Evolutionary conservation across 495 filamentous ascomycete genomes (phyloP).

Genomic region (Penicillium soppii): DNA sequence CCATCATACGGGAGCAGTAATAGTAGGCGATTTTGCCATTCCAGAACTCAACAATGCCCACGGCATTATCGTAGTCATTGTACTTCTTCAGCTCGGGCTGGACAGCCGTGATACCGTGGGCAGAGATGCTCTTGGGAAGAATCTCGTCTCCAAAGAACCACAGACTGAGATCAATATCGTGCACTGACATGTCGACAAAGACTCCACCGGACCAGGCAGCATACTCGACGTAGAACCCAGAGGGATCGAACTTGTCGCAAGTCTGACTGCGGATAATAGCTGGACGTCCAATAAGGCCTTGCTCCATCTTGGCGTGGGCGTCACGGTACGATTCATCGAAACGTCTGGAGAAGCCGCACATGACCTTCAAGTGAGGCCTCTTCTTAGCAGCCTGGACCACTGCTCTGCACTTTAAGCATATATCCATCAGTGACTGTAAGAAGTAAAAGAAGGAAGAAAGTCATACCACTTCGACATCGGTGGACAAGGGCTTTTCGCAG

Average conservation of each 20-base stretch:
- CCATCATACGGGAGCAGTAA: conserved; percentile 59
- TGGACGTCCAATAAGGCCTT: conserved; percentile 49
- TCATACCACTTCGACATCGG: conserved; percentile 43
- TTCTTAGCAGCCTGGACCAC: conserved; percentile 18
- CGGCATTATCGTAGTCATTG: conserved; percentile 60
- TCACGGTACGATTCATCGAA: conserved; percentile 56
- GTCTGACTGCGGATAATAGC: conserved; percentile 54
- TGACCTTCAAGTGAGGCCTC: conserved; percentile 47
- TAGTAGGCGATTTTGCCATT: conserved; percentile 60
- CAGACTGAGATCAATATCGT: conserved; percentile 57
- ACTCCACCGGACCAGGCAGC: conserved; percentile 56
- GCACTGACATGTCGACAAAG: conserved; percentile 56
- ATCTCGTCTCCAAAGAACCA: conserved; percentile 54
- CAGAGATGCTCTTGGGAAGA: conserved; percentile 45
- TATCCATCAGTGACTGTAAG: not conserved
- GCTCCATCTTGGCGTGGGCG: conserved; percentile 43
- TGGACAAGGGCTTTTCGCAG: conserved; percentile 50
- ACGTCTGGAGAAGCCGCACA: conserved; percentile 58
- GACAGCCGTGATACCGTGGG: conserved; percentile 54
- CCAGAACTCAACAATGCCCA: conserved; percentile 61
- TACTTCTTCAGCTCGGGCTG: conserved; percentile 54
- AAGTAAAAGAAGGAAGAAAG: not conserved
- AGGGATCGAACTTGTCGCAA: conserved; percentile 54
- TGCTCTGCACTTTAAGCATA: conserved; percentile 12
- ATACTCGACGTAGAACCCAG: conserved; percentile 56